Base-by-base conservation (phyloP, 345 rosid genomes). In the Eucalyptus regnans region DNA sequence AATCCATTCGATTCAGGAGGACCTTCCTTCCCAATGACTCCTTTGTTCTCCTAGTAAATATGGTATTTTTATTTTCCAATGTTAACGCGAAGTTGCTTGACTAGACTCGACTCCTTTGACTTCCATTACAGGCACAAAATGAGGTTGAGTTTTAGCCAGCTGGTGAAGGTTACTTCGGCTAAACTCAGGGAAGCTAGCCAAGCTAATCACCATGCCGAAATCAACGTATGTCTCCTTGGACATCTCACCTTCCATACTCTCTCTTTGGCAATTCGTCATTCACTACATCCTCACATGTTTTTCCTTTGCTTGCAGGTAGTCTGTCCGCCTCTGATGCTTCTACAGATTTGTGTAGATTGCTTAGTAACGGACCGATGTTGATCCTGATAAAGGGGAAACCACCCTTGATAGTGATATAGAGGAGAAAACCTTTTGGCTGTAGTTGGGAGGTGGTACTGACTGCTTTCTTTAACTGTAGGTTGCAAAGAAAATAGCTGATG, bases 401-500 rank as follows among this genome's bases (percentile, higher is more conserved):
- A 4, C 16, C 68, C 68, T 16, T 5, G 3, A 27, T 29, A 12
- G 37, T n/a, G 15, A 64, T 64, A 64, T 17, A 14, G 71, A 13
- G 71, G 71, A 64, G 37, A 64, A 64, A 64, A 29, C 33, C 71
- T 48, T 71, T 68, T 33, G 10, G 37, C 6, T 11, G 27, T 31
- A 76, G 44, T 17, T 86, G 66, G 7, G 44, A 56, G 43, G 44
- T 50, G 79, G 66, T 23, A 33, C 68, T 44, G 87, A 33, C 44
- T 17, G 48, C n/a, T 41, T 27, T 64, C 23, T 66, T 86, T 56
- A n/a, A 44, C 52, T 68, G 50, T 87, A 90, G 89, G 95, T 94
- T 86, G 94, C 92, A 93, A 96, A 97, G 94, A 97, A 96, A 94
- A 94, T 97, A 83, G 95, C 97, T 29, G 98, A 97, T 92, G 99